Conservation (phyloP, 164 flowering plant genomes). For the Vitis cinerea region DNA sequence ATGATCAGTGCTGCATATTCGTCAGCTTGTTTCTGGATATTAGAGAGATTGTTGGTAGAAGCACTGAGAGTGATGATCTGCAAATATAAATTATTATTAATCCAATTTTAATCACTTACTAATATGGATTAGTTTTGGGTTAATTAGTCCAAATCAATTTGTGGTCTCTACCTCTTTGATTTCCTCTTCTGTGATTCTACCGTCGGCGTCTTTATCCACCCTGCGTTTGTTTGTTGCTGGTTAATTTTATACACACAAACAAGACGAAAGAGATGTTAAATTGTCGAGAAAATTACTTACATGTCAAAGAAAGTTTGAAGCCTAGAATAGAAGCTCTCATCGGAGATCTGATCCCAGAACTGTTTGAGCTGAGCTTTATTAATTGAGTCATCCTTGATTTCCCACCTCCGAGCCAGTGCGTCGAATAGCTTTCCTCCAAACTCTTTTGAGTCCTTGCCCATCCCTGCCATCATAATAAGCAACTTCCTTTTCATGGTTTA, state of each 20-base stretch:
- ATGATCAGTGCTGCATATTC: conserved; percentile 42
- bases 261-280: no score
- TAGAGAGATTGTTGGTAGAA: conserved; percentile 29
- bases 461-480: conserved; percentile 30
- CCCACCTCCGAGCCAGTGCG: conserved; percentile 50
- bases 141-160: no score
- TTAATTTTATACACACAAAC: no score
- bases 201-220: conserved; percentile 41
- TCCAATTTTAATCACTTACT: no score
- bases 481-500: neutral
- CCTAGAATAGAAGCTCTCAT: conserved; percentile 62
- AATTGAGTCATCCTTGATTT: conserved; percentile 31
- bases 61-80: conserved; percentile 44
- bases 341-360: conserved; percentile 67
- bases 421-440: conserved; percentile 58
- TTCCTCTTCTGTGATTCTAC: conserved; percentile 30
- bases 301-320: conserved; percentile 75
- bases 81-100: neutral
- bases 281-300: conserved; percentile 17
- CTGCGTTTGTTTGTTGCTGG: conserved; percentile 11
- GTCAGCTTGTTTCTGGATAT: conserved; percentile 28
- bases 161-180: conserved; percentile 28
- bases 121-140: no score
- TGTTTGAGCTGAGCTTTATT: conserved; percentile 42
- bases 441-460: conserved; percentile 57